Evolutionary conservation across 345 rosid genomes (phyloP), one percentile per base, ranked within the genome.

Genomic region (Trapa incisa): DNA sequence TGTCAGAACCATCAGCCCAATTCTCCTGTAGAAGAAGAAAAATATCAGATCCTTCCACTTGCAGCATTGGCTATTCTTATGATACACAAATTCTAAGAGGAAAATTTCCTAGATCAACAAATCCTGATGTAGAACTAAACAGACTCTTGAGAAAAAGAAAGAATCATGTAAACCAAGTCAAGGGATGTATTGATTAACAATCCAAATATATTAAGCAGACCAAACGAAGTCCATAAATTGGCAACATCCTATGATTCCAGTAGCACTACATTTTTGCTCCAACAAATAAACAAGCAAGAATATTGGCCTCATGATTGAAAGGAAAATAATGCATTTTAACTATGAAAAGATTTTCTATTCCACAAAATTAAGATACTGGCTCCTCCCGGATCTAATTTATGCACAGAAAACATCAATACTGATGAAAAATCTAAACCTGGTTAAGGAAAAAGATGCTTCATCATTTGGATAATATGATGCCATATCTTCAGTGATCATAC

Each of bases 11-110:
- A 66, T 77, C 87, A 47, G 80, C 71, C 80, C 84, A 76, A 13
- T 67, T 82, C 47, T 94, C 96, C 99, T 94, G 78, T 32, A n/a
- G 33, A 79, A 61, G 15, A 72, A 50, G 58, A 57, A 68, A 73
- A 70, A 71, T 32, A 15, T 32, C 41, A 65, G 61, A 65, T 43
- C 60, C 17, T 64, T 54, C 22, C 37, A 47, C 12, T 9, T 32
- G 52, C 22, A 37, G 11, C 11, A 47, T 33, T 57, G 32, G 39
- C n/a, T 66, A 33, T 14, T 9, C 3, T 9, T 11, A 39, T 42
- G 29, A 41, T 38, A 2, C 15, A 6, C 14, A 65, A 14, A 65
- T 41, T 41, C 63, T 22, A 22, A 0, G 29, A 22, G 29, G 29
- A 22, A 22, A 22, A 22, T 22, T 22, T 22, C 29, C 29, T 22